Conservation (phyloP, 1,284 basidiomycete species). For the Fistulinella staudtii region DNA sequence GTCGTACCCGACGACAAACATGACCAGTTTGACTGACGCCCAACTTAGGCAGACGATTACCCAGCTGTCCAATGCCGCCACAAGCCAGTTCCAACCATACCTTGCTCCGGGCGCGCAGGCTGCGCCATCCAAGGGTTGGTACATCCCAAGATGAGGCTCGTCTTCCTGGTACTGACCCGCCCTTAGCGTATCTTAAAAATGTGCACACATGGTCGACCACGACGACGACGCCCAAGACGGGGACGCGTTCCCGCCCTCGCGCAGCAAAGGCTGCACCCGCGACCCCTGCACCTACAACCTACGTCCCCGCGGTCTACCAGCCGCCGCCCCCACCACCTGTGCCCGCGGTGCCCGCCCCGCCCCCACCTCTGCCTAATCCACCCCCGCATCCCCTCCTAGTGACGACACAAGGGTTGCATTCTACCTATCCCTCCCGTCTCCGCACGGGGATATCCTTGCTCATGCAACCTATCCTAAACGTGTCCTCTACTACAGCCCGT, state of each 20-base stretch:
- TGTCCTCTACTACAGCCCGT: conserved; percentile 39
- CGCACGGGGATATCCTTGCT: conserved; percentile 89
- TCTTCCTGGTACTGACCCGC: conserved; percentile 8
- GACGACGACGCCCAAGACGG: conserved; percentile 22
- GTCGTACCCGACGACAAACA: conserved; percentile 33
- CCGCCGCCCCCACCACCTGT: conserved; percentile 20
- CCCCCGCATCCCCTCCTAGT: conserved; percentile 55
- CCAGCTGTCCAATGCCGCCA: conserved; percentile 43
- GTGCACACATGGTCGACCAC: conserved; percentile 57
- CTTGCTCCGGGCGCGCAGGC: conserved; percentile 40
- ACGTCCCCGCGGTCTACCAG: conserved; percentile 33
- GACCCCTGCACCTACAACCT: conserved; percentile 31
- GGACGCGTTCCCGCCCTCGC: conserved; percentile 31
- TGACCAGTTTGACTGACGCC: conserved; percentile 47
- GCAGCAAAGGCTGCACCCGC: conserved; percentile 33
- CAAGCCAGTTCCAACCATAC: conserved; percentile 39
- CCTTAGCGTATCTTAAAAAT: conserved; percentile 58
- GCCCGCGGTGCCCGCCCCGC: conserved; percentile 18
- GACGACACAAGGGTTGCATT: conserved; percentile 68
- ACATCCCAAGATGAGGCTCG: neutral
- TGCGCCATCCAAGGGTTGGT: conserved; percentile 42
- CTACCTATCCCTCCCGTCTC: conserved; percentile 88
- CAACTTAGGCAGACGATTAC: conserved; percentile 57
- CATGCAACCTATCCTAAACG: conserved; percentile 79
- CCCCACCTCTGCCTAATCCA: conserved; percentile 38